Percentiles rank a stretch among this genome's conserved stretches.
Evolutionary conservation across 2,329 filamentous ascomycete genomes (phyloP).

Genomic region (Tolypocladium capitatum): DNA sequence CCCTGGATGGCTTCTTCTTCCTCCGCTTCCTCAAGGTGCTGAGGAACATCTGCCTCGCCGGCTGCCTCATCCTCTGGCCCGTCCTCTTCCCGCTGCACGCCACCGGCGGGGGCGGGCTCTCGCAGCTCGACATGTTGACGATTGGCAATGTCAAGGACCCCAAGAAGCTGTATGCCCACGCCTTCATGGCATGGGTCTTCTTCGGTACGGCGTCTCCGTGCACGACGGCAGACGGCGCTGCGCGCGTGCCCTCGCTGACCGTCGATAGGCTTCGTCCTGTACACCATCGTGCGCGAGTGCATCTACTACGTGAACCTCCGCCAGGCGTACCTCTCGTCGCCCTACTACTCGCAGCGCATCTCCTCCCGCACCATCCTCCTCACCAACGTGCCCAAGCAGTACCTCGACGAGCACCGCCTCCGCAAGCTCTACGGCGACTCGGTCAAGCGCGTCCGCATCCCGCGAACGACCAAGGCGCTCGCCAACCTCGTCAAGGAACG

Average conservation of each 20-base stretch:
- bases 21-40: slow-evolving; percentile 58
- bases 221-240: not conserved
- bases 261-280: slow-evolving; percentile 68
- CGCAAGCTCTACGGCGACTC: slow-evolving; percentile 70
- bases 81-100: slow-evolving; percentile 76
- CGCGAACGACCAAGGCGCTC: slow-evolving; percentile 61
- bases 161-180: slow-evolving; percentile 64
- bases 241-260: not conserved
- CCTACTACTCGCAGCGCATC: slow-evolving; percentile 69
- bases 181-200: slow-evolving; percentile 69
- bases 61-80: slow-evolving; percentile 75
- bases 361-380: slow-evolving; percentile 87
- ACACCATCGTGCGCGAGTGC: slow-evolving; percentile 73
- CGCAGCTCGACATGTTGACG: slow-evolving; percentile 63
- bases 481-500: slow-evolving; percentile 72
- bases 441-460: slow-evolving; percentile 76
- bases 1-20: slow-evolving; percentile 83
- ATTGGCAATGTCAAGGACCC: slow-evolving; percentile 59
- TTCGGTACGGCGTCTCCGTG: slow-evolving; percentile 24
- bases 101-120: slow-evolving; percentile 54
- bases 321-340: slow-evolving; percentile 81
- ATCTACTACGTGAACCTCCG: slow-evolving; percentile 88
- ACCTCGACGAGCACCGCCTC: slow-evolving; percentile 64
- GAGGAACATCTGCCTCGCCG: slow-evolving; percentile 73
- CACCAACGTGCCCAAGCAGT: slow-evolving; percentile 66